A percentile compares a stretch with the other conserved stretches of the same genome.
phyloP scores from a whole-genome alignment of 2,329 filamentous ascomycete species.

The Hypoxylon rubiginosum region DNA sequence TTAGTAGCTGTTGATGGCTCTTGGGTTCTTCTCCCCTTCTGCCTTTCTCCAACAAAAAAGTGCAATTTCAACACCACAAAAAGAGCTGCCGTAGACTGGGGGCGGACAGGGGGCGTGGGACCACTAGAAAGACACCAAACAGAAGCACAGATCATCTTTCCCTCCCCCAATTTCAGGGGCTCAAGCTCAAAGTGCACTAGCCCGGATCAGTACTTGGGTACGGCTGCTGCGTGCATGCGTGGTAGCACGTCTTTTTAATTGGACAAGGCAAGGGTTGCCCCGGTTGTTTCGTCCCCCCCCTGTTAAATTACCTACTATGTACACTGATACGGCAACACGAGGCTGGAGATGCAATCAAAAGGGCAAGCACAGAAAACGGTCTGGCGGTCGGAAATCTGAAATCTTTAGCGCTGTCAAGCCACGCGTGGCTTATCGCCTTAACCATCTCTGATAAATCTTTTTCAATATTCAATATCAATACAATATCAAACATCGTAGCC shows the following conservation, averaged over 20 bases:
- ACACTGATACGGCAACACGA: slow-evolving; percentile 30
- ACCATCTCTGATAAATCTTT: not conserved
- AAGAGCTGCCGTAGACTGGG: slow-evolving; percentile 39
- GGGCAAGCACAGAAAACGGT: slow-evolving; percentile 15
- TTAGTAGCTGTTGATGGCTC: slow-evolving; percentile 29
- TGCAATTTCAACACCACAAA: slow-evolving; percentile 43
- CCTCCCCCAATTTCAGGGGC: slow-evolving; percentile 35
- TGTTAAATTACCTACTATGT: slow-evolving; percentile 33
- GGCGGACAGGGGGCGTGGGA: slow-evolving; percentile 34
- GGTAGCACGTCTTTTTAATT: slow-evolving; percentile 36
- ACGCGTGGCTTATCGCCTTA: not conserved
- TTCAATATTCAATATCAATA: no score
- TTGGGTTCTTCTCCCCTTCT: slow-evolving; percentile 32
- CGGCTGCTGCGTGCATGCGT: not conserved
- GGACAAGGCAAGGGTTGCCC: slow-evolving; percentile 35
- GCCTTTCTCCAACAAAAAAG: slow-evolving; percentile 34
- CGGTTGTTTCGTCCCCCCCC: slow-evolving; percentile 24
- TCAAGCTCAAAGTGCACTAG: slow-evolving; percentile 27
- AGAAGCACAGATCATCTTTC: slow-evolving; percentile 40
- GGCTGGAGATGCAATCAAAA: slow-evolving; percentile 34
- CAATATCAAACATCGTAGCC: not conserved
- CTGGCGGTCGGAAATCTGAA: no score
- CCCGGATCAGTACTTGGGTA: slow-evolving; percentile 25
- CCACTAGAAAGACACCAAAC: slow-evolving; percentile 41
- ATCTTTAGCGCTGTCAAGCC: slow-evolving; percentile 2